Evolutionary conservation across 1,139 yeast genomes (phyloP), one percentile per base, ranked within the genome.

Genomic region (Suhomyces chickasaworum): DNA sequence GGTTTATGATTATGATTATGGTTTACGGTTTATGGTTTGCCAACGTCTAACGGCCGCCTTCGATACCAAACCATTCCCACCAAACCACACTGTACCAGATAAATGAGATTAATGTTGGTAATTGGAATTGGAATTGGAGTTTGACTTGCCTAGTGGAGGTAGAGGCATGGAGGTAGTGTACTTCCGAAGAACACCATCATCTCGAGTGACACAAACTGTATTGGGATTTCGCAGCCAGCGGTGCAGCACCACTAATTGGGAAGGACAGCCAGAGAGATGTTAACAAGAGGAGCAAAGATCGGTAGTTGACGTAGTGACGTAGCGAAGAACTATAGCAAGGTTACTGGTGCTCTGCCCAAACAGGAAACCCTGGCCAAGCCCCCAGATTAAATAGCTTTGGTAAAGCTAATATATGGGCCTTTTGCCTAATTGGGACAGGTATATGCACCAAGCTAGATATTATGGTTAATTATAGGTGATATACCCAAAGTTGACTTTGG

Each of bases 221-320:
- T 46, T 41, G 25, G 51, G 49, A 20, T 50, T 50, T 50, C 49
- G 49, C 51, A 50, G 53, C 51, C 53, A 50, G 51, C 53, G 42
- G 31, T 41, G 44, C 44, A 37, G 35, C 44, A 21, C 21, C 31
- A 30, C 44, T 30, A 23, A 41, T 41, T 23, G 17, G 44, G 44
- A 41, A 41, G 40, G 40, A 12, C 40, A 31, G 23, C 44, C 44
- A 41, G 44, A 7, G 34, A n/a, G 12, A 16, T 17, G 15, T 9
- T 13, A 8, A 22, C 37, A 23, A 6, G 35, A 18, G 35, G 2
- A 3, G 17, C 37, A 20, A 34, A 15, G 23, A 34, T 20, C 27
- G 37, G 27, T 21, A 10, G 37, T 33, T 23, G 8, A 12, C 27
- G 4, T 7, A 23, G 8, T 4, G 3, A 25, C 12, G 4, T 25